Evolutionary conservation across 2,329 filamentous ascomycete species (phyloP), one percentile per base, ranked within the genome.

Genomic region (Ramichloridium luteum): DNA sequence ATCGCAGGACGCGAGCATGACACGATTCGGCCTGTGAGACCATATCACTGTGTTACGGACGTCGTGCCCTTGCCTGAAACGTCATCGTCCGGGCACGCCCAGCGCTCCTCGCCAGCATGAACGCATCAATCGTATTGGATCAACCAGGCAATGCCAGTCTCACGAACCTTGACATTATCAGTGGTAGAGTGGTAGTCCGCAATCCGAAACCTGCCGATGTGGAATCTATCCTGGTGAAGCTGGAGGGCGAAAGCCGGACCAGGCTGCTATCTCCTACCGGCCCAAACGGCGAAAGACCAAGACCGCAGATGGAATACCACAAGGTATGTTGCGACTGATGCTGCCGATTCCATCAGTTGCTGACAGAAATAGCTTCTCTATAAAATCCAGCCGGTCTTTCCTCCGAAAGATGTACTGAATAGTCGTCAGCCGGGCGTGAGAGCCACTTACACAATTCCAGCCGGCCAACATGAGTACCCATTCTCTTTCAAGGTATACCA

Each of bases 321-420:
- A 69, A 69, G 51, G 60, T 61, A 32, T 16, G 49, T 41, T 26
- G n/a, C n/a, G n/a, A n/a, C n/a, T n/a, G n/a, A n/a, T n/a, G n/a
- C n/a, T n/a, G n/a, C n/a, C n/a, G n/a, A n/a, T n/a, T n/a, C n/a
- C n/a, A n/a, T n/a, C n/a, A n/a, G n/a, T n/a, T n/a, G n/a, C n/a
- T n/a, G n/a, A n/a, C n/a, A n/a, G n/a, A n/a, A n/a, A 30, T 56
- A 84, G 67, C 71, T 90, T 28, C 61, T 90, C 11, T 90, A 88
- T 61, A 74, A 73, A 47, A 67, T 80, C 1, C 66, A 74, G 43
- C 73, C 77, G 36, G 73, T 84, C 9, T 44, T 44, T n/a, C 41
- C 41, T 1, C 39, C 40, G 1, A 31, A 30, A 2, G 32, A 37
- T 16, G 27, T 40, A 5, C 66, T 79, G 48, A 44, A 37, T 13